Base-by-base conservation (phyloP, 345 rosid species). In the Pelargonium nanum region DNA sequence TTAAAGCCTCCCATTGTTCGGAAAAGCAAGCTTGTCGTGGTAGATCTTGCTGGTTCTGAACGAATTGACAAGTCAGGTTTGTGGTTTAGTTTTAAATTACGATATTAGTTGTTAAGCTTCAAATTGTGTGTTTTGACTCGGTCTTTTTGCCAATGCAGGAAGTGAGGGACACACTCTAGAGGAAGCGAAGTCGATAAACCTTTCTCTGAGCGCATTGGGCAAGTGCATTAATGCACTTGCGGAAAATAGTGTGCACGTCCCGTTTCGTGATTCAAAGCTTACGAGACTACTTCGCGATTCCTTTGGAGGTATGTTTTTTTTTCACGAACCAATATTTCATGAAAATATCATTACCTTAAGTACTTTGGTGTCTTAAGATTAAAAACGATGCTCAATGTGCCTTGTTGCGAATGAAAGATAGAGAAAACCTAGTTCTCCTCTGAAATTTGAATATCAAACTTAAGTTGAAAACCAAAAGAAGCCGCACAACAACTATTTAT, bases 121-220 rank as follows among this genome's bases (percentile, higher is more conserved):
- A n/a, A n/a, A n/a, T n/a, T n/a, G n/a, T n/a, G n/a, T n/a, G n/a
- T n/a, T n/a, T n/a, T n/a, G n/a, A n/a, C n/a, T 53, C 60, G 57
- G 24, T 60, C 62, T 63, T 45, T 61, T 64, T 26, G 45, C 34
- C 58, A 57, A 34, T 56, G 56, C 79, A 93, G 99, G 99, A 58
- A 90, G 96, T 64, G 97, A 88, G 70, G 99, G 99, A 24, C 99
- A 94, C 66, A 82, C 97, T 19, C 81, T 90, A 26, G 99, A 94
- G 77, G 99, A 90, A 82, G 99, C 99, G 65, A 94, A 90, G 81
- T 94, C 99, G 62, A 94, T 94, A 67, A 94, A 90, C 77, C 99
- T 94, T 51, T 94, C 99, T 28, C 74, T 94, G 71, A 94, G 97
- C 72, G 96, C 99, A 15, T 74, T 94, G 19, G 99, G 99, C 53